Conservation (phyloP, 441 rosid genomes). For the Pelargonium australe region DNA sequence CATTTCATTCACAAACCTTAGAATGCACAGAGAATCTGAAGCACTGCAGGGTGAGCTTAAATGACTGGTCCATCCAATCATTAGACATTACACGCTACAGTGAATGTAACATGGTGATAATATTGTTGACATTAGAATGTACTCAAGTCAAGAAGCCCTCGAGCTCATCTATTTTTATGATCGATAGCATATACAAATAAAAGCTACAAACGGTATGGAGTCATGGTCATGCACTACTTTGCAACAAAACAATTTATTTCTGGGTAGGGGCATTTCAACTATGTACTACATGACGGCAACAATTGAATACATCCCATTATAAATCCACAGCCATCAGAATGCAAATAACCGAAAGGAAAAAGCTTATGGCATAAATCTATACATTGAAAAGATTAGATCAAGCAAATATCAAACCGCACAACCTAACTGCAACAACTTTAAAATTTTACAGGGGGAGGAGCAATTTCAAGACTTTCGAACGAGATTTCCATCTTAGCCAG, state of each 20-base stretch:
- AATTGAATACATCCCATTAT: background rate
- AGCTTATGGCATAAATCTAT: constrained; percentile 22
- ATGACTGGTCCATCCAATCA: background rate
- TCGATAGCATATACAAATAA: background rate
- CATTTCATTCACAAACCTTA: no score
- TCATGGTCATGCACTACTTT: no score
- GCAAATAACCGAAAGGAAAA: constrained; percentile 14
- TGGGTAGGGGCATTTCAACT: no score
- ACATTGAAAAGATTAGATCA: constrained; percentile 16
- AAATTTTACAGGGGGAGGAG: constrained; percentile 19
- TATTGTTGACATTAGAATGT: background rate
- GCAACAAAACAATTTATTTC: no score
- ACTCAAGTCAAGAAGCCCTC: background rate
- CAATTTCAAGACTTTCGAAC: constrained; percentile 6
- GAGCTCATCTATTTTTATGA: background rate
- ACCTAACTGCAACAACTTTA: constrained; percentile 13
- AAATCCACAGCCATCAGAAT: constrained; percentile 11
- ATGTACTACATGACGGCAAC: no score
- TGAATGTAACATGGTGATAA: background rate
- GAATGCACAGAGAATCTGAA: background rate
- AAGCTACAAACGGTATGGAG: no score
- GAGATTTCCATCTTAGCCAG: background rate
- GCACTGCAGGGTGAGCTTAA: background rate
- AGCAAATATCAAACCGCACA: constrained; percentile 16
- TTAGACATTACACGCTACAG: background rate